Percentiles rank a stretch among this genome's conserved stretches.
phyloP scores from a whole-genome alignment of 2,329 filamentous ascomycete genomes.

The Hirsutella thompsonii region DNA sequence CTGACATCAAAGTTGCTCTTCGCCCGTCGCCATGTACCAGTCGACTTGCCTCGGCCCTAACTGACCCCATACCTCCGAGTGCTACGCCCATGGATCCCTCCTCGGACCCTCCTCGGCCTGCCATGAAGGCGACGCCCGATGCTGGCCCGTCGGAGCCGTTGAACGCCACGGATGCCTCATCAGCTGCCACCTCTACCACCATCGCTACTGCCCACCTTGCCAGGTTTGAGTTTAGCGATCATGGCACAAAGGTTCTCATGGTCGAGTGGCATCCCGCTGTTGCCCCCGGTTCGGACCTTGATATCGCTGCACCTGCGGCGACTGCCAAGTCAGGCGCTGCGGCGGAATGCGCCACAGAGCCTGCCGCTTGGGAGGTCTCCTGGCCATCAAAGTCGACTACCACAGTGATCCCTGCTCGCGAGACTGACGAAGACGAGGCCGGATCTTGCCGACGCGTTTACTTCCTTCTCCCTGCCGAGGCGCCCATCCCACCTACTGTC shows the following conservation, averaged over 20 bases:
- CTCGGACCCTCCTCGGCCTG: constrained; percentile 20
- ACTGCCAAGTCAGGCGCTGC: background rate
- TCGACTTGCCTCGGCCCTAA: constrained; percentile 1
- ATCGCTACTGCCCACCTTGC: constrained; percentile 29
- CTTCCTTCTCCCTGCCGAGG: constrained; percentile 65
- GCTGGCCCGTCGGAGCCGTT: constrained; percentile 2
- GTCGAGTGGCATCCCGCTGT: constrained; percentile 61
- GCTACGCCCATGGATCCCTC: constrained; percentile 13
- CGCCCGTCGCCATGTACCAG: constrained; percentile 4
- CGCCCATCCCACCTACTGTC: constrained; percentile 58
- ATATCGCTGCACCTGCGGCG: background rate
- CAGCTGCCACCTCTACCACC: background rate
- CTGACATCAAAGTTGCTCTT: background rate
- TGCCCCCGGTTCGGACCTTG: constrained; percentile 8
- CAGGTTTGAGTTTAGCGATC: constrained; percentile 78
- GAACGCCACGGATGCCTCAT: background rate
- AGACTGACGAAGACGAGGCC: constrained; percentile 16
- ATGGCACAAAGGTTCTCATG: constrained; percentile 87
- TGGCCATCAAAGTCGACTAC: constrained; percentile 62
- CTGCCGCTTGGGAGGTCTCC: constrained; percentile 56
- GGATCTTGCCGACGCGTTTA: constrained; percentile 51
- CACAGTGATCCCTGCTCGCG: constrained; percentile 51
- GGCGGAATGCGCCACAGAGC: constrained; percentile 5
- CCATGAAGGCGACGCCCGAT: constrained; percentile 3
- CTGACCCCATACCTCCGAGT: constrained; percentile 3